Evolutionary conservation across 768 basidiomycete genomes (phyloP).

Genomic region (Lactarius evosmus): DNA sequence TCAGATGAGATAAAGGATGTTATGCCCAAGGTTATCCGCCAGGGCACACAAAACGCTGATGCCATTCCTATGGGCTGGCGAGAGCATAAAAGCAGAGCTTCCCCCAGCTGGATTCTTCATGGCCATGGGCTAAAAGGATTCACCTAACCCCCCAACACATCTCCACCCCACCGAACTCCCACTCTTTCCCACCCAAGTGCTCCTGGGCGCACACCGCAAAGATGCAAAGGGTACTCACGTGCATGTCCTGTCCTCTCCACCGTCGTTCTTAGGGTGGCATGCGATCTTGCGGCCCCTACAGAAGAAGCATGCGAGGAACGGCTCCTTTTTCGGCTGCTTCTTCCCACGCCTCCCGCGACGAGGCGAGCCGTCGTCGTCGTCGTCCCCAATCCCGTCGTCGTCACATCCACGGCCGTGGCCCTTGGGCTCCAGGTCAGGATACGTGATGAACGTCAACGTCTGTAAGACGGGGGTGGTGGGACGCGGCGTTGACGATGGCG

Average conservation of each 20-base stretch:
- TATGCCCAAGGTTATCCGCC: not conserved
- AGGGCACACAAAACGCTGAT: constrained; percentile 1
- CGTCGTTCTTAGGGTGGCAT: constrained; percentile 36
- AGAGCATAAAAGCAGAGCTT: constrained; percentile 9
- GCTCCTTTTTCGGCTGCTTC: constrained; percentile 37
- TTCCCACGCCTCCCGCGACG: constrained; percentile 31
- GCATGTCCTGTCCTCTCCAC: constrained; percentile 36
- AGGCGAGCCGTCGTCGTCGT: constrained; percentile 26
- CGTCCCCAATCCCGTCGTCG: constrained; percentile 2
- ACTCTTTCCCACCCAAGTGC: not conserved
- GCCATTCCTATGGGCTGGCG: constrained; percentile 9
- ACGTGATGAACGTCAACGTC: constrained; percentile 23
- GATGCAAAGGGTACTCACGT: constrained; percentile 32
- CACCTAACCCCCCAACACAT: not conserved
- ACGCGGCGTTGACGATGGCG: constrained; percentile 13
- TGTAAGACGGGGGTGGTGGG: constrained; percentile 8
- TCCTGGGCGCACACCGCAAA: not conserved
- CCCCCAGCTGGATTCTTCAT: not conserved
- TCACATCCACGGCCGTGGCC: constrained; percentile 3
- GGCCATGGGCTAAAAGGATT: not conserved
- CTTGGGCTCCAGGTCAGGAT: constrained; percentile 18
- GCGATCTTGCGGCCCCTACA: constrained; percentile 42
- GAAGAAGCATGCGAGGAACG: constrained; percentile 41
- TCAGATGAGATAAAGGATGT: too few species aligned
- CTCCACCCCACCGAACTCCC: not conserved